These are phyloP conservation scores for Skeletonema menzelii DNA, from an alignment of 108 stramenopile species.

Conservation along the genomic window DNA sequence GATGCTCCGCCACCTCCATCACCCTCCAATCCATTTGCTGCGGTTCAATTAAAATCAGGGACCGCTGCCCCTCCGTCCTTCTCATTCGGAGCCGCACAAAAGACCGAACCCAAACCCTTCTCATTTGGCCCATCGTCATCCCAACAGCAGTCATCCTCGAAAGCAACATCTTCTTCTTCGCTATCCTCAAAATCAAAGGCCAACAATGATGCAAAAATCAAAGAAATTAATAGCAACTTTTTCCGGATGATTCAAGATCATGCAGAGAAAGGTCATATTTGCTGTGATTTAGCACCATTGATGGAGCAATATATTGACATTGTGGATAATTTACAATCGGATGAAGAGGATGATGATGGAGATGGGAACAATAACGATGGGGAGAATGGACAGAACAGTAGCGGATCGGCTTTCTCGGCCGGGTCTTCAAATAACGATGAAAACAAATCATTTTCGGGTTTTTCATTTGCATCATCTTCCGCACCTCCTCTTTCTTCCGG, in stretches of 20 bases:
- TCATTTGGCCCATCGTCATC: not conserved
- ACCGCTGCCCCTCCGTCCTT: not conserved
- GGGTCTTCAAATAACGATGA: not conserved
- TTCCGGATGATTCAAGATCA: not conserved
- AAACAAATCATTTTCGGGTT: not conserved
- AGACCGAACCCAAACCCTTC: not conserved
- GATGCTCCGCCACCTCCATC: not conserved
- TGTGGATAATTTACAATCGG: not conserved
- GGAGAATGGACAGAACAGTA: not conserved
- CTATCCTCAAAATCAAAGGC: not conserved
- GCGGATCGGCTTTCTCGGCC: not conserved
- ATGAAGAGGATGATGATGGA: not conserved
- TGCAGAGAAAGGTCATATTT: not conserved
- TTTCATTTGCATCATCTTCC: not conserved
- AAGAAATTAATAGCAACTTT: not conserved
- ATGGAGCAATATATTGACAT: not conserved
- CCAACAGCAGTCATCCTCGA: not conserved
- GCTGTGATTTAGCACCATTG: not conserved
- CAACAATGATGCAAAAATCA: not conserved
- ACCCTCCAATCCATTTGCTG: not conserved
- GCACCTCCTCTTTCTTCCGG: constrained; percentile 3
- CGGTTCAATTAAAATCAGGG: not conserved
- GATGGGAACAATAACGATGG: not conserved
- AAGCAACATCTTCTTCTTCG: not conserved
- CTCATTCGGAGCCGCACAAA: not conserved